Evolutionary conservation across 2,329 filamentous ascomycete genomes (phyloP).

Genomic region (Diaporthe australafricana): DNA sequence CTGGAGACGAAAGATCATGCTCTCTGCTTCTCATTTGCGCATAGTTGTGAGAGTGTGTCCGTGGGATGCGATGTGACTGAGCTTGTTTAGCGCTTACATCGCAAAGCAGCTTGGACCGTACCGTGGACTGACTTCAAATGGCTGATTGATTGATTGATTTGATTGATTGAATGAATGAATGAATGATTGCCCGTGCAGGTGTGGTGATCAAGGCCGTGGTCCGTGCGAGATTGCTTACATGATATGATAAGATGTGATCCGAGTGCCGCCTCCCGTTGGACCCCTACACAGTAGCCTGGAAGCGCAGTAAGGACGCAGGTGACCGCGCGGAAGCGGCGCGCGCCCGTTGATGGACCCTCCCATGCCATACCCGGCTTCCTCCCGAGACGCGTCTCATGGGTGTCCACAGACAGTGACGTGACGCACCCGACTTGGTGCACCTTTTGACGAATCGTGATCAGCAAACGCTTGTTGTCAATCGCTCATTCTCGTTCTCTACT

Average conservation of each 20-base stretch:
- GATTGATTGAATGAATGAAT: too few relatives aligned
- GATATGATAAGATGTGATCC: background rate
- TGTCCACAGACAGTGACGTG: background rate
- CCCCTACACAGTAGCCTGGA: too few relatives aligned
- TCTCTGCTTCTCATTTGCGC: background rate
- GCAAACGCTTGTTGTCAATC: too few relatives aligned
- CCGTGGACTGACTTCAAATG: too few relatives aligned
- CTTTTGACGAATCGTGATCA: background rate
- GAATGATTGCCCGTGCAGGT: background rate
- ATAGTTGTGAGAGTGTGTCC: background rate
- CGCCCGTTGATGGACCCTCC: background rate
- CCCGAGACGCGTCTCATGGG: constrained; percentile 3
- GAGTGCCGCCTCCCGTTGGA: too few relatives aligned
- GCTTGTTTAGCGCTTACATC: constrained; percentile 24
- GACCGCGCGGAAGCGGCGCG: constrained; percentile 14
- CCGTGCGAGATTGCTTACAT: background rate
- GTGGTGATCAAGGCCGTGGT: background rate
- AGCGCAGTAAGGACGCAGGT: background rate
- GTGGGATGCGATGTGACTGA: constrained; percentile 11
- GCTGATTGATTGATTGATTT: too few relatives aligned
- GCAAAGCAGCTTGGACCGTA: too few relatives aligned
- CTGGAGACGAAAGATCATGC: background rate
- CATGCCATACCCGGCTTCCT: background rate
- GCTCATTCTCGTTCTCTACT: background rate
- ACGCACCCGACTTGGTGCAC: background rate